phyloP scores from a whole-genome alignment of 805 yeast genomes.

The Wickerhamomyces hampshirensis region DNA sequence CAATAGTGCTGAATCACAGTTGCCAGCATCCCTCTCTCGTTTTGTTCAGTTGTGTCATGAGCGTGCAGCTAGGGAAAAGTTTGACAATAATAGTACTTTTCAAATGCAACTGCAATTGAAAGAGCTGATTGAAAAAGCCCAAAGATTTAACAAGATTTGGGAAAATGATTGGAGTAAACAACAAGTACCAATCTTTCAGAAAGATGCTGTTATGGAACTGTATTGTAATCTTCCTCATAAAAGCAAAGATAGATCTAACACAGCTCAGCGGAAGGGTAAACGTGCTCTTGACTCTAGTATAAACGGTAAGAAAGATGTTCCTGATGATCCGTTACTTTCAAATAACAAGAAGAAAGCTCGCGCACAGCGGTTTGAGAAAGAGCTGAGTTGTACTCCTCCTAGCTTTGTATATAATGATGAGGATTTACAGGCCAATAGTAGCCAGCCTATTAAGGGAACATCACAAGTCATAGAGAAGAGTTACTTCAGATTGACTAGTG shows the following conservation, averaged over 20 bases:
- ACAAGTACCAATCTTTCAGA: constrained; percentile 19
- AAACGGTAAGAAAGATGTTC: not conserved
- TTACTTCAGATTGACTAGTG: constrained; percentile 83
- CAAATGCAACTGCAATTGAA: constrained; percentile 23
- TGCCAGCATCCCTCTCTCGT: constrained; percentile 18
- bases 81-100: constrained; percentile 10
- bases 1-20: not conserved
- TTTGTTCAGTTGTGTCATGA: constrained; percentile 22
- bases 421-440: constrained; percentile 28
- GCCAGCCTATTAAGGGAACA: constrained; percentile 53
- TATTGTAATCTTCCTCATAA: constrained; percentile 11
- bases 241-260: constrained; percentile 1
- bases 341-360: constrained; percentile 28
- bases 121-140: constrained; percentile 23
- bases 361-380: constrained; percentile 32
- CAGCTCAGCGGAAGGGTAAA: not conserved
- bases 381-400: constrained; percentile 11
- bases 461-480: constrained; percentile 66
- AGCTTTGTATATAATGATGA: constrained; percentile 24
- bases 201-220: constrained; percentile 10
- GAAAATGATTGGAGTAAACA: constrained; percentile 26
- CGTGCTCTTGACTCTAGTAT: too few species aligned
- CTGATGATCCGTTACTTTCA: not conserved
- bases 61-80: constrained; percentile 12
- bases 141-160: constrained; percentile 20